phyloP scores from a whole-genome alignment of 495 filamentous ascomycete species.

The Cairneyella variabilis region DNA sequence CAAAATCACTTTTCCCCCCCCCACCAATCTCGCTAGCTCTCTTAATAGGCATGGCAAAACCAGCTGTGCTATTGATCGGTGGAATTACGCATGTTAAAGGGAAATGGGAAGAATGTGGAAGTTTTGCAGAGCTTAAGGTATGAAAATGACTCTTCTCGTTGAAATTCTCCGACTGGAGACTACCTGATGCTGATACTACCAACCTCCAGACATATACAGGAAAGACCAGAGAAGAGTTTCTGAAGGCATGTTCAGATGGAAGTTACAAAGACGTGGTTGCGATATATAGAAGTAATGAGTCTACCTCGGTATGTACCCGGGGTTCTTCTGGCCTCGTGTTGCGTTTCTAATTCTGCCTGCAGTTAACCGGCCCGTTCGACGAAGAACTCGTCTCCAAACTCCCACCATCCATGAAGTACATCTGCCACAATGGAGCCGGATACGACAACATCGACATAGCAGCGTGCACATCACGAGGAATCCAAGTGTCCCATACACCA shows the following conservation, averaged over 20 bases:
- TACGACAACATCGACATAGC: conserved; percentile 78
- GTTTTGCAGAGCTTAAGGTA: conserved; percentile 52
- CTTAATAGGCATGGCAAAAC: conserved; percentile 24
- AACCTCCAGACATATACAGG: conserved; percentile 48
- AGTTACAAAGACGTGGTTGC: conserved; percentile 54
- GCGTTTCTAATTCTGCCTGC: not conserved
- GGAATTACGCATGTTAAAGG: conserved; percentile 38
- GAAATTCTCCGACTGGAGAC: too few relatives aligned
- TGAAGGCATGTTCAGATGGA: conserved; percentile 48
- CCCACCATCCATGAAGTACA: conserved; percentile 66
- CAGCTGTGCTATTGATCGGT: conserved; percentile 54
- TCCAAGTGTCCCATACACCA: conserved; percentile 65
- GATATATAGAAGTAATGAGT: conserved; percentile 56
- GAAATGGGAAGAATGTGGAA: conserved; percentile 53
- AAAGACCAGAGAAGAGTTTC: conserved; percentile 48
- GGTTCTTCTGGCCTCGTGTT: not conserved
- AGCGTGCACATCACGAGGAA: conserved; percentile 60
- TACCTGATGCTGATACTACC: not conserved
- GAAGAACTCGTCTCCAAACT: conserved; percentile 53
- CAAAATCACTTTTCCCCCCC: too few relatives aligned
- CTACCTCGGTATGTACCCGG: conserved; percentile 43
- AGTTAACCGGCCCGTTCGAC: conserved; percentile 60
- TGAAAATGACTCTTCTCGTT: too few relatives aligned
- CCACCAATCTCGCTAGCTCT: too few relatives aligned
- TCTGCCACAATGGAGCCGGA: conserved; percentile 83